These are phyloP conservation scores for Hibiscus trionum DNA, from an alignment of 345 rosid species.

Conservation along the genomic window DNA sequence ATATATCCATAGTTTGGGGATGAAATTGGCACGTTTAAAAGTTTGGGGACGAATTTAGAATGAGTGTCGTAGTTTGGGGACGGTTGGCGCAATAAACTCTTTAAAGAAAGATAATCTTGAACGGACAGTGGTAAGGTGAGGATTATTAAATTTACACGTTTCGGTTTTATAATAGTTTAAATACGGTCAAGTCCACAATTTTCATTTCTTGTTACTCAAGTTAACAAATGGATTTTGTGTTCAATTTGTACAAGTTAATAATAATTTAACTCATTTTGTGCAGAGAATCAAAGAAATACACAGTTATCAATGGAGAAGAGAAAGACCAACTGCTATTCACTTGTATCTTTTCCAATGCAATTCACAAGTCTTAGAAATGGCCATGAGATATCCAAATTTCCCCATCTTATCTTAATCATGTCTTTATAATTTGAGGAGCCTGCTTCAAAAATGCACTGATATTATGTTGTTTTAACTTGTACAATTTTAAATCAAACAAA, in stretches of 20 bases:
- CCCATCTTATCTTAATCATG: neutral
- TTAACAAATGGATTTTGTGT: neutral
- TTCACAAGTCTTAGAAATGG: too few species aligned
- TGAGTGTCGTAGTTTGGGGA: too few species aligned
- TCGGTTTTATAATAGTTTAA: neutral
- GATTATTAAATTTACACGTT: too few species aligned
- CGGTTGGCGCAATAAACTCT: too few species aligned
- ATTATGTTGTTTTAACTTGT: neutral
- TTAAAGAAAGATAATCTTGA: neutral
- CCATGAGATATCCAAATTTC: too few species aligned
- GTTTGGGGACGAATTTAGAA: too few species aligned
- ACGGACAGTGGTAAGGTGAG: neutral
- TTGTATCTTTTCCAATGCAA: too few species aligned
- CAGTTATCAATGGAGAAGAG: neutral
- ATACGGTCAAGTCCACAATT: neutral
- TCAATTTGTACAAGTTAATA: neutral
- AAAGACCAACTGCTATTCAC: neutral
- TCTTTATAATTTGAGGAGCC: conserved; percentile 6
- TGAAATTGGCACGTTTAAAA: too few species aligned
- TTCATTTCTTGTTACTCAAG: neutral
- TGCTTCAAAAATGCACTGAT: neutral
- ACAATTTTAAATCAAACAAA: neutral
- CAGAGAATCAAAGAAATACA: neutral
- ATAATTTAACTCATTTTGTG: too few species aligned
- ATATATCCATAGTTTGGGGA: too few species aligned